A percentile compares a stretch with the other conserved stretches of the same genome.
Evolutionary conservation across 2,329 filamentous ascomycete species (phyloP).

Genomic region (Talaromyces sp.): DNA sequence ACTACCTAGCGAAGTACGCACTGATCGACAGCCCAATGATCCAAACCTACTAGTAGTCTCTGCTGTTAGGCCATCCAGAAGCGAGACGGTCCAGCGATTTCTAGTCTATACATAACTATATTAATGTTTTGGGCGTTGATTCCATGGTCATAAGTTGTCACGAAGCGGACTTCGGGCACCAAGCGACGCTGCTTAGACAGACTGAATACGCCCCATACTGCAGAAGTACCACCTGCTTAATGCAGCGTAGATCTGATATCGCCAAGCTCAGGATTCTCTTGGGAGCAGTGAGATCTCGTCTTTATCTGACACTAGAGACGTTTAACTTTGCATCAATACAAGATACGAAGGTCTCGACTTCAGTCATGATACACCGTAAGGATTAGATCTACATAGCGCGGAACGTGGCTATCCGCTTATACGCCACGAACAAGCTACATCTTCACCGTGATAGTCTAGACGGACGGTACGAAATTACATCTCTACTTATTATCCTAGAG

Average conservation of each 20-base stretch:
- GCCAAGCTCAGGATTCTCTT: background rate
- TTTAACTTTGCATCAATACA: background rate
- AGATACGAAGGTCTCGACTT: background rate
- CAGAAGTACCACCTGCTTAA: background rate
- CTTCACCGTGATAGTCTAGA: background rate
- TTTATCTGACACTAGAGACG: background rate
- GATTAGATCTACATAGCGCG: background rate
- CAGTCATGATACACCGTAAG: background rate
- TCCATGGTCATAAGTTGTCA: no score
- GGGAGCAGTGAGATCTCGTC: background rate
- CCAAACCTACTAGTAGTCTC: background rate
- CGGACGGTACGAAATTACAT: background rate
- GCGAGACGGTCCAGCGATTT: background rate
- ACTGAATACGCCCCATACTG: background rate
- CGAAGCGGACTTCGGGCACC: background rate
- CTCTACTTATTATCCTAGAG: background rate
- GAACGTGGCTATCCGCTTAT: background rate
- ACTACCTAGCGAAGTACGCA: background rate
- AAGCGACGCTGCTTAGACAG: background rate
- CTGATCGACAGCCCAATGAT: background rate
- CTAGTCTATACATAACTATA: background rate
- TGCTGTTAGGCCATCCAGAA: background rate
- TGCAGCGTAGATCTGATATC: conserved; percentile 1
- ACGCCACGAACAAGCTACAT: background rate
- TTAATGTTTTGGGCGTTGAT: background rate